Conservation (phyloP, 2,329 filamentous ascomycete species). For the Cladosporium sphaerospermum region DNA sequence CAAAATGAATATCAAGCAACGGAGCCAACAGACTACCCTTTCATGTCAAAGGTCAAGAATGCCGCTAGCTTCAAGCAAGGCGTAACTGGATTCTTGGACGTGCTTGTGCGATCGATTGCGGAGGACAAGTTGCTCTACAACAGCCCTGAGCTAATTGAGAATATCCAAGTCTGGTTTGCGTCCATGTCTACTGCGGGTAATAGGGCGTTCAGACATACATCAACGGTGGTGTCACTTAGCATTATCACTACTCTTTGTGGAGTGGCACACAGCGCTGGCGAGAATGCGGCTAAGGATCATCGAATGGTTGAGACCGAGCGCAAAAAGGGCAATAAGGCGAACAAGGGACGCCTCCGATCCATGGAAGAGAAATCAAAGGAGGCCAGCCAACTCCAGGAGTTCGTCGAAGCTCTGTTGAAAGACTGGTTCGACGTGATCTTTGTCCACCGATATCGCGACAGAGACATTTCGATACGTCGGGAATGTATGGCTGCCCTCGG, state of each 20-base stretch:
- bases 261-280: slow-evolving; percentile 63
- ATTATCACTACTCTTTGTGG: slow-evolving; percentile 73
- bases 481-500: slow-evolving; percentile 85
- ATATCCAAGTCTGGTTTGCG: slow-evolving; percentile 81
- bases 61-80: slow-evolving; percentile 71
- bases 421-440: slow-evolving; percentile 91
- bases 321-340: slow-evolving; percentile 64
- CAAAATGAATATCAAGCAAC: slow-evolving; percentile 81
- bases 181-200: slow-evolving; percentile 84
- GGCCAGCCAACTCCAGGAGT: slow-evolving; percentile 61
- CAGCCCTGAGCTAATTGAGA: slow-evolving; percentile 72
- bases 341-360: slow-evolving; percentile 69
- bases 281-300: slow-evolving; percentile 66
- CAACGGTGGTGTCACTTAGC: slow-evolving; percentile 75
- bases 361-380: slow-evolving; percentile 68
- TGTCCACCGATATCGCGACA: slow-evolving; percentile 89
- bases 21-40: slow-evolving; percentile 71
- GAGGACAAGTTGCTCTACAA: slow-evolving; percentile 76
- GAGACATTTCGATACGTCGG: slow-evolving; percentile 80
- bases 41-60: slow-evolving; percentile 74
- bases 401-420: slow-evolving; percentile 65
- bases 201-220: slow-evolving; percentile 88
- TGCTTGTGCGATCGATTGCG: slow-evolving; percentile 70
- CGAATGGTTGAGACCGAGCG: slow-evolving; percentile 74
- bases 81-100: slow-evolving; percentile 71